Percentiles rank a stretch among this genome's conserved stretches.
Evolutionary conservation across 768 basidiomycete species (phyloP).

Genomic region (Baorangia bicolor): DNA sequence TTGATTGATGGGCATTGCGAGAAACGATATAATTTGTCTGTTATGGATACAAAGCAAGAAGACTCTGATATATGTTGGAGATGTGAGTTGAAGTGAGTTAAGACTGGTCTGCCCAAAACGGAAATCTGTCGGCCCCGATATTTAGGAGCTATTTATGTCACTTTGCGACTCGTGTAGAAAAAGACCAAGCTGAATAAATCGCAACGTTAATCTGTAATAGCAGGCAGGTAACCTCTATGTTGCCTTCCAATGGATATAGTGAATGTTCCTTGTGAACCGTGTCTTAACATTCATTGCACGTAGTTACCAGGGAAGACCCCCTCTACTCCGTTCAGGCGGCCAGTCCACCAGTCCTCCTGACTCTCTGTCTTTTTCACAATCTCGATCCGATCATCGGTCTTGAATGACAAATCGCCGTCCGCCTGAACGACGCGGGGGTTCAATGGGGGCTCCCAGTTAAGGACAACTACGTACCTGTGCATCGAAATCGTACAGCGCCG

Average conservation of each 20-base stretch:
- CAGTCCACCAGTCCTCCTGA: constrained; percentile 98
- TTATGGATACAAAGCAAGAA: not conserved
- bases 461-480: constrained; percentile 61
- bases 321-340: constrained; percentile 73
- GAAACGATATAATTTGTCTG: not conserved
- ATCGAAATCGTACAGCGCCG: constrained; percentile 91
- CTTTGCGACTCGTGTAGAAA: not conserved
- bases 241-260: not conserved
- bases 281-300: constrained; percentile 27
- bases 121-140: constrained; percentile 8
- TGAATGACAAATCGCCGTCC: constrained; percentile 90
- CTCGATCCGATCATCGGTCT: constrained; percentile 87
- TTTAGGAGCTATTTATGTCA: constrained; percentile 18
- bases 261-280: not conserved
- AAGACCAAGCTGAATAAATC: not conserved
- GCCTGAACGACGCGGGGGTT: constrained; percentile 45
- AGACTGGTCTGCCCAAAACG: not conserved
- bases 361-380: constrained; percentile 79
- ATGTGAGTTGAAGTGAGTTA: not conserved
- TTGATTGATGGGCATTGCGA: constrained; percentile 59
- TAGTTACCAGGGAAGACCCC: constrained; percentile 87
- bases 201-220: not conserved
- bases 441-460: not conserved
- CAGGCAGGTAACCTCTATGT: not conserved
- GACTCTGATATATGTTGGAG: not conserved